Conservation (phyloP, 73 alveolate genomes). For the Stentor coeruleus region DNA sequence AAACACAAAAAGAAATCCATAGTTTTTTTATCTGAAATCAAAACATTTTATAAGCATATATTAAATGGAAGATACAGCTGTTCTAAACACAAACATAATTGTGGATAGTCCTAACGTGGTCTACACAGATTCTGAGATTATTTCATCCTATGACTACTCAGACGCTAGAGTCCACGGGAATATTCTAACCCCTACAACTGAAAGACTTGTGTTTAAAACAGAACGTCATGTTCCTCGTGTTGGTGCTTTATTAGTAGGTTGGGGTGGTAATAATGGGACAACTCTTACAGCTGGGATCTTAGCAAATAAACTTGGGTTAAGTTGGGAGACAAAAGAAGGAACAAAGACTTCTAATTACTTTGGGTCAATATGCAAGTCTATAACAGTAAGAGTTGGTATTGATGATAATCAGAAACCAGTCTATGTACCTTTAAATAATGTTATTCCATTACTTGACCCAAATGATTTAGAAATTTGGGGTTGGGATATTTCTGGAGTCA, state of each 20-base stretch:
- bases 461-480: slow-evolving; percentile 79
- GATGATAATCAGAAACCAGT: slow-evolving; percentile 61
- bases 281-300: slow-evolving; percentile 82
- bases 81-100: too few relatives aligned
- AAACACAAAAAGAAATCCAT: too few relatives aligned
- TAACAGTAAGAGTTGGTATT: slow-evolving; percentile 79
- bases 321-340: slow-evolving; percentile 92
- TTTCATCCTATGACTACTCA: slow-evolving; percentile 8
- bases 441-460: slow-evolving; percentile 94
- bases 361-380: slow-evolving; percentile 87
- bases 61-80: too few relatives aligned
- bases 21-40: too few relatives aligned
- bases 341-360: slow-evolving; percentile 77
- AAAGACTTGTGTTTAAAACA: slow-evolving; percentile 54
- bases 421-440: slow-evolving; percentile 78
- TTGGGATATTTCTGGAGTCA: slow-evolving; percentile 89
- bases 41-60: too few relatives aligned
- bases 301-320: slow-evolving; percentile 57
- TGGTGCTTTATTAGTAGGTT: slow-evolving; percentile 93
- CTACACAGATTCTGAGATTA: not conserved
- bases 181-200: not conserved
- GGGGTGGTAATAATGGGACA: slow-evolving; percentile 97
- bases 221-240: slow-evolving; percentile 64
- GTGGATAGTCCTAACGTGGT: slow-evolving; percentile 14
- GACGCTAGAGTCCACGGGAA: slow-evolving; percentile 11